A percentile compares a stretch with the other conserved stretches of the same genome.
phyloP scores from a whole-genome alignment of 1,139 yeast genomes.

The Zhuliangozyma blackwelliae region DNA sequence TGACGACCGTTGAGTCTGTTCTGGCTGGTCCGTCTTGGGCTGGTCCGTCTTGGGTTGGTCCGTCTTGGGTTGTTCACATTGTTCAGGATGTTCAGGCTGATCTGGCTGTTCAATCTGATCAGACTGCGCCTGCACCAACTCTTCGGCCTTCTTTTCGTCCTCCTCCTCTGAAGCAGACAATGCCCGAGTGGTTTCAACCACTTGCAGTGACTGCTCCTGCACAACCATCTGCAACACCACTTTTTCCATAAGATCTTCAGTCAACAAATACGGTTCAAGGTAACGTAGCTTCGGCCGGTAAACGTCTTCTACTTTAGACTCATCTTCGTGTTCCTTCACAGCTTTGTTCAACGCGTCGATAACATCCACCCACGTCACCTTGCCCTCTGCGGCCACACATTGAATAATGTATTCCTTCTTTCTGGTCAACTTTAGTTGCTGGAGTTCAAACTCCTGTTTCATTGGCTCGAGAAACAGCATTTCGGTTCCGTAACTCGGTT shows the following conservation, averaged over 20 bases:
- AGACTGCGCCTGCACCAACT: no score
- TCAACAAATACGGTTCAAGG: conserved; percentile 48
- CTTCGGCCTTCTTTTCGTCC: no score
- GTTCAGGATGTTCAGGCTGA: no score
- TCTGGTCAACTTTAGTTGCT: conserved; percentile 13
- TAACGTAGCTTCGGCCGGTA: conserved; percentile 32
- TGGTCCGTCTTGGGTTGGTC: no score
- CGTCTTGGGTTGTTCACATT: no score
- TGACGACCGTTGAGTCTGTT: conserved; percentile 33
- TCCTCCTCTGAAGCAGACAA: no score
- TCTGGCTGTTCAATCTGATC: no score
- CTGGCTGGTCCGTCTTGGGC: no score
- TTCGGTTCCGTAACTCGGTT: no score
- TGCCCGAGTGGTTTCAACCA: no score
- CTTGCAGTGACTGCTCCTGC: no score
- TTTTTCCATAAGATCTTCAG: conserved; percentile 44
- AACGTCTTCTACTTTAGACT: conserved; percentile 28
- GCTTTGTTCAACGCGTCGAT: conserved; percentile 23
- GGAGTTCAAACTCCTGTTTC: conserved; percentile 22
- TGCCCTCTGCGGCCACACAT: conserved; percentile 1
- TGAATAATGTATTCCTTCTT: conserved; percentile 11
- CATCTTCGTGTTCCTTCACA: conserved; percentile 27
- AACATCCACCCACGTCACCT: conserved; percentile 24
- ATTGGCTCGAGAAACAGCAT: conserved; percentile 26
- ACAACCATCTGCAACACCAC: no score